Evolutionary conservation across 257 asterid species (phyloP).

Genomic region (Nicotiana obtusifolia): DNA sequence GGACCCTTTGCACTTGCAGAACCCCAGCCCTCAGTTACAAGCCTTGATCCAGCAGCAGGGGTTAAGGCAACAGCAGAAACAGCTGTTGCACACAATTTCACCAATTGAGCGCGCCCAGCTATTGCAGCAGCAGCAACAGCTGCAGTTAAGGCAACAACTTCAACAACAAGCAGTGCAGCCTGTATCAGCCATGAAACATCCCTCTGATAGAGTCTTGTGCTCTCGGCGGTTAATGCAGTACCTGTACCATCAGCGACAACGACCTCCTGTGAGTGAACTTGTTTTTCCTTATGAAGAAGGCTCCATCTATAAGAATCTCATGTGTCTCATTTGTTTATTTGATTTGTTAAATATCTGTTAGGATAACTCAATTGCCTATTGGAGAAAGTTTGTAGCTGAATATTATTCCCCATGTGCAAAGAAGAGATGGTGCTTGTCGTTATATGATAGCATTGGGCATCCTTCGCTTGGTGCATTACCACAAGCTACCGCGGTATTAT

Average conservation of each 20-base stretch:
- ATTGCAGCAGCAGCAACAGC: constrained; percentile 73
- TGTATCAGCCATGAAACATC: constrained; percentile 59
- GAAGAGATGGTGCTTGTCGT: constrained; percentile 95
- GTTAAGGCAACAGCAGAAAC: constrained; percentile 64
- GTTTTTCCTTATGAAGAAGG: background rate
- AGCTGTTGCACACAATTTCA: constrained; percentile 68
- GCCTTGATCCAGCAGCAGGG: constrained; percentile 84
- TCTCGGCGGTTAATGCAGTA: constrained; percentile 93
- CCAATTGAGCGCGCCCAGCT: constrained; percentile 75
- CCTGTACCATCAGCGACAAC: constrained; percentile 87
- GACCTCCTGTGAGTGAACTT: constrained; percentile 71
- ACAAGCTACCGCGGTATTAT: constrained; percentile 83
- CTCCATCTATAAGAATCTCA: background rate
- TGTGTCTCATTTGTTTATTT: background rate
- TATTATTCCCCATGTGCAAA: constrained; percentile 94
- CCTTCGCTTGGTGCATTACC: constrained; percentile 93
- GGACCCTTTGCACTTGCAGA: constrained; percentile 64
- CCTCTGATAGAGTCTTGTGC: constrained; percentile 84
- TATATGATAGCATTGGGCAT: constrained; percentile 81
- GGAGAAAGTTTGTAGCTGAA: constrained; percentile 96
- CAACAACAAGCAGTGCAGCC: constrained; percentile 67
- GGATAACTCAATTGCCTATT: constrained; percentile 90
- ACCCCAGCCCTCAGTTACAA: constrained; percentile 68
- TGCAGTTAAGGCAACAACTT: constrained; percentile 67
- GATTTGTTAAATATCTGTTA: constrained; percentile 13